A percentile compares a stretch with the other conserved stretches of the same genome.
These are phyloP conservation scores for Hydrangea macrophylla DNA, from an alignment of 148 eudicot genomes.

Conservation along the genomic window DNA sequence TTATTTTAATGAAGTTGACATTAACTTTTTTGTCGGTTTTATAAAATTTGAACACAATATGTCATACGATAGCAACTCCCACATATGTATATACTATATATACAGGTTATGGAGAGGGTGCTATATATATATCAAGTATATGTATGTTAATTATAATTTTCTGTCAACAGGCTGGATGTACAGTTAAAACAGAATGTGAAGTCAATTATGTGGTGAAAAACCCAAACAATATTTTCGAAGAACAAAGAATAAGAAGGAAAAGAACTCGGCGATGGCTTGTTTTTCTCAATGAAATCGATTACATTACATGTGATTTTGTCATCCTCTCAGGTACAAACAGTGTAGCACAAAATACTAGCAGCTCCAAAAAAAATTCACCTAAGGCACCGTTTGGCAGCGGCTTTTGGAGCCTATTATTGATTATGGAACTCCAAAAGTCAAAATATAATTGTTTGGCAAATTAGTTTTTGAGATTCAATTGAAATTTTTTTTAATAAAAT, in stretches of 20 bases:
- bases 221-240: conserved; percentile 9
- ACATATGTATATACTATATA: background rate
- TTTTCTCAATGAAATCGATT: conserved; percentile 31
- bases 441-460: too few species aligned
- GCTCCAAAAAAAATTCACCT: background rate
- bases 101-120: too few species aligned
- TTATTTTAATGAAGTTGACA: too few species aligned
- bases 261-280: conserved; percentile 29
- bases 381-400: too few species aligned
- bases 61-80: too few species aligned
- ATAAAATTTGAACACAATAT: too few species aligned
- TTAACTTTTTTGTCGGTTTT: too few species aligned
- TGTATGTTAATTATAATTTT: background rate
- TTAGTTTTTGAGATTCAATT: too few species aligned
- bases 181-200: conserved; percentile 33
- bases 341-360: background rate
- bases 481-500: too few species aligned
- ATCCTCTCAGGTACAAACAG: conserved; percentile 30
- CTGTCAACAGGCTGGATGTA: conserved; percentile 31
- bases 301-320: conserved; percentile 29
- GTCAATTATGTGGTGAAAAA: conserved; percentile 31
- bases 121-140: too few species aligned
- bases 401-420: too few species aligned
- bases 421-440: too few species aligned
- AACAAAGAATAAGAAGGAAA: background rate